These are phyloP conservation scores for Didymella pinodella DNA, from an alignment of 2,329 filamentous ascomycete species.

Conservation along the genomic window DNA sequence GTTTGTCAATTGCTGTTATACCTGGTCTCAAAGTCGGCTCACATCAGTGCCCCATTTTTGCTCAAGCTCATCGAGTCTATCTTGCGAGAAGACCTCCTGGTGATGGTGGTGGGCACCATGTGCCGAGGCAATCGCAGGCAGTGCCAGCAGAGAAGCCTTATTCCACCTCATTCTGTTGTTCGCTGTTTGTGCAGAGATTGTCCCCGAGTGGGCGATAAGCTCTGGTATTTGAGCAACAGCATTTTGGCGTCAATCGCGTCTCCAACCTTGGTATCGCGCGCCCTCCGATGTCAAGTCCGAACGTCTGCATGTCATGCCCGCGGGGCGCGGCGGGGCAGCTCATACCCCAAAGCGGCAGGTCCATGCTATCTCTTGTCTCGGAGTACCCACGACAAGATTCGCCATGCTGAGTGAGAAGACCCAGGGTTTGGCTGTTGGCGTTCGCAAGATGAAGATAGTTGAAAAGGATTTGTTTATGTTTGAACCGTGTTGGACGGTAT, in stretches of 20 bases:
- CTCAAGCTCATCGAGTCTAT: constrained; percentile 45
- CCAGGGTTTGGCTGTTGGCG: too few species aligned
- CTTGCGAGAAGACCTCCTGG: constrained; percentile 40
- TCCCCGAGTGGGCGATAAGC: background rate
- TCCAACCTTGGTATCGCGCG: constrained; percentile 10
- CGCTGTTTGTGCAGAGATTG: background rate
- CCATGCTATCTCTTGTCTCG: constrained; percentile 6
- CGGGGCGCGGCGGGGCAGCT: constrained; percentile 19
- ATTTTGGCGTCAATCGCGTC: constrained; percentile 20
- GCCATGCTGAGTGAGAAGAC: background rate
- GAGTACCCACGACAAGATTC: background rate
- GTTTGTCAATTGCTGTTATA: constrained; percentile 18
- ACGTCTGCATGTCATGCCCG: background rate
- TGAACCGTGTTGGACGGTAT: background rate
- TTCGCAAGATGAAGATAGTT: background rate
- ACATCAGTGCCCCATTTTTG: constrained; percentile 55
- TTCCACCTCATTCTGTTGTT: constrained; percentile 14
- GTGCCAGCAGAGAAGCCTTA: constrained; percentile 9
- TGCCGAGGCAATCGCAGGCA: constrained; percentile 16
- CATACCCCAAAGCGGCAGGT: constrained; percentile 16
- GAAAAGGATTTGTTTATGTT: background rate
- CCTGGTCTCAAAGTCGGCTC: background rate
- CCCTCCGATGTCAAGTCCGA: constrained; percentile 15
- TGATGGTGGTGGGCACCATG: constrained; percentile 36
- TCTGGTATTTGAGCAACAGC: constrained; percentile 11